Evolutionary conservation across 179 eudicot species (phyloP), one percentile per base, ranked within the genome.

Genomic region (Amaranthus tricolor): DNA sequence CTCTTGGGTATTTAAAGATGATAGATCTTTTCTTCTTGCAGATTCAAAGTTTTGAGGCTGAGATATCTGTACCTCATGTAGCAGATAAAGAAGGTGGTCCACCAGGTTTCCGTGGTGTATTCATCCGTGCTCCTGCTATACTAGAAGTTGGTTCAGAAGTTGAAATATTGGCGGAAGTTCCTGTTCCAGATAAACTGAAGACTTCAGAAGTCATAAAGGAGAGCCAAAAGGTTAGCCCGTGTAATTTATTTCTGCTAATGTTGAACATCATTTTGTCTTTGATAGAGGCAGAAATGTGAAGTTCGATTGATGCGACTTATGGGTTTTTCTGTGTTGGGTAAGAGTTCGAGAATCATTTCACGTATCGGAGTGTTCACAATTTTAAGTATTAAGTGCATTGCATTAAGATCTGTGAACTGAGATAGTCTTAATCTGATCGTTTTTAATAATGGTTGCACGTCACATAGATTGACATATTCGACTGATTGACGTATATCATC

Each of bases 1-100:
- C 56, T 60, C 69, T 5, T 61, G 57, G 4, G 19, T 5, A 60
- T 43, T 19, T 73, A 20, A 16, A 52, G n/a, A 54, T 24, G 15
- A 52, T 3, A 59, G 55, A 7, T 52, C 5, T 44, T 60, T 7
- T 9, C 21, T 24, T 21, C 66, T 53, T 49, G n/a, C 81, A 94
- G 98, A 86, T 94, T 70, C 97, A 87, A 83, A 94, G 98, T 88
- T 94, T 94, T 71, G 98, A 92, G 84, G 88, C 93, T 45, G 98
- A 94, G 60, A 76, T 94, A 72, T 56, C 83, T 19, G 87, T 90
- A 75, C 96, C 98, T 53, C 77, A 78, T 63, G 83, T 94, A 79
- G 85, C 85, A 62, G 91, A 82, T 69, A 82, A 79, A 78, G 97
- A 94, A 90, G 98, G 98, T 54, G 97, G 96, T 48, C 87, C 91